Percentiles rank a stretch among this genome's conserved stretches.
Conservation (phyloP, 1,284 basidiomycete species). For the Rhizoctonia solani region DNA sequence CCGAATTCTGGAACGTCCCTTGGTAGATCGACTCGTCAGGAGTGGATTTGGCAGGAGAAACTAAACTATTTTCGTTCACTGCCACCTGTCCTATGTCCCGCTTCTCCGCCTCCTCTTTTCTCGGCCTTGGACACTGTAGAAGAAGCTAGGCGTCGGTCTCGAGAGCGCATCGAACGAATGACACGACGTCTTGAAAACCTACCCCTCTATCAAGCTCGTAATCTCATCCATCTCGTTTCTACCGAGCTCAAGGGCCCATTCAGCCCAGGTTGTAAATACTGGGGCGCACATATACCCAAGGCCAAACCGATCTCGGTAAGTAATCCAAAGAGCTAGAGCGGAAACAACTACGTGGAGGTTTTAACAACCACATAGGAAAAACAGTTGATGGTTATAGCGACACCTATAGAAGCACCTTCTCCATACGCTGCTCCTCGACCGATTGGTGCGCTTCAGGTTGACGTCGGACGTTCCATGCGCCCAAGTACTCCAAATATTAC, state of each 20-base stretch:
- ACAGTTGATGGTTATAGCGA: no score
- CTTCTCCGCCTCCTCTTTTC: constrained; percentile 9
- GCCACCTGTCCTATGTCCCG: constrained; percentile 5
- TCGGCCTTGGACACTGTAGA: not conserved
- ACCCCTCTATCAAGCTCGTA: constrained; percentile 10
- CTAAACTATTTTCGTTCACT: not conserved
- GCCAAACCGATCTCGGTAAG: not conserved
- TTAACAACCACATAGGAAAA: no score
- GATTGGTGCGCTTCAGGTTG: no score
- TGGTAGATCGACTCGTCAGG: no score
- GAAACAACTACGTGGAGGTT: no score
- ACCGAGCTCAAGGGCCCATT: constrained; percentile 15
- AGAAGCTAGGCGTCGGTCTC: not conserved
- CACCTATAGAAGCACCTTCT: no score
- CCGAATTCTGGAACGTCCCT: no score
- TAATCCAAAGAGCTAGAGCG: no score
- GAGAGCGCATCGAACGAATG: constrained; percentile 14
- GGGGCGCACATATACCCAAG: not conserved
- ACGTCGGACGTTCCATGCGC: no score
- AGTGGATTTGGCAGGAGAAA: no score
- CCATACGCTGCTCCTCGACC: no score
- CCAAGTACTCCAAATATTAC: no score
- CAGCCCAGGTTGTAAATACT: constrained; percentile 2
- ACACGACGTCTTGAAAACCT: not conserved
- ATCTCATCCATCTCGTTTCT: constrained; percentile 4